Evolutionary conservation across 306 rosid genomes (phyloP).

Genomic region (Corylus heterophylla): DNA sequence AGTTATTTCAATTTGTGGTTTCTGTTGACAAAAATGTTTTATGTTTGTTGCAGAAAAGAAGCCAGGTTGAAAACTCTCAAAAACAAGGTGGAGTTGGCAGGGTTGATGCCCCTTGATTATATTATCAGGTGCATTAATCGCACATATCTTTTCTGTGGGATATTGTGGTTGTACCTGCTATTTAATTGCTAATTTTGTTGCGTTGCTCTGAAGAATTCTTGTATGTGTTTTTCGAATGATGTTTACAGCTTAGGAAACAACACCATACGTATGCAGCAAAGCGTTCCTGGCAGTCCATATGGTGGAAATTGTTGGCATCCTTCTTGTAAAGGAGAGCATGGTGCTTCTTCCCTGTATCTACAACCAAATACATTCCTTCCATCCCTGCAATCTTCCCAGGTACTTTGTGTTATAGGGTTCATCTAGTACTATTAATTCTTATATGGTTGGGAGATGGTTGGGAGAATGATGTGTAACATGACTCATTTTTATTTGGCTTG

Average conservation of each 20-base stretch:
- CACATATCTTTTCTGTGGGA: conserved; percentile 14
- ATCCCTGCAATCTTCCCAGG: too few relatives aligned
- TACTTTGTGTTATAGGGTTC: too few relatives aligned
- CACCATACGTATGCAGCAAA: too few relatives aligned
- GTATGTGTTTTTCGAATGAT: too few relatives aligned
- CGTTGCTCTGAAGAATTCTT: too few relatives aligned
- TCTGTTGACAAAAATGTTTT: not conserved
- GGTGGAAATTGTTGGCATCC: conserved; percentile 25
- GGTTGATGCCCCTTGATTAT: conserved; percentile 29
- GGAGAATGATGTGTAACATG: too few relatives aligned
- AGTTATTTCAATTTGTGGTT: not conserved
- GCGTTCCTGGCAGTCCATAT: conserved; percentile 39
- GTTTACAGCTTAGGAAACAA: too few relatives aligned
- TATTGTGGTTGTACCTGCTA: not conserved
- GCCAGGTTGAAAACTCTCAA: conserved; percentile 52
- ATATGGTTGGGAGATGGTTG: too few relatives aligned
- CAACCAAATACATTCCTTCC: too few relatives aligned
- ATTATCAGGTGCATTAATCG: conserved; percentile 63
- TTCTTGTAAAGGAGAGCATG: conserved; percentile 49
- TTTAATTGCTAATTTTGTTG: too few relatives aligned
- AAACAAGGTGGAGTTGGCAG: conserved; percentile 43
- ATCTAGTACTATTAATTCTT: too few relatives aligned
- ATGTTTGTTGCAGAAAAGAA: conserved; percentile 44
- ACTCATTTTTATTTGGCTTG: too few relatives aligned
- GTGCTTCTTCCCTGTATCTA: not conserved